phyloP scores from a whole-genome alignment of 176 grass and related monocot species.

The Calamus simplicifolius region DNA sequence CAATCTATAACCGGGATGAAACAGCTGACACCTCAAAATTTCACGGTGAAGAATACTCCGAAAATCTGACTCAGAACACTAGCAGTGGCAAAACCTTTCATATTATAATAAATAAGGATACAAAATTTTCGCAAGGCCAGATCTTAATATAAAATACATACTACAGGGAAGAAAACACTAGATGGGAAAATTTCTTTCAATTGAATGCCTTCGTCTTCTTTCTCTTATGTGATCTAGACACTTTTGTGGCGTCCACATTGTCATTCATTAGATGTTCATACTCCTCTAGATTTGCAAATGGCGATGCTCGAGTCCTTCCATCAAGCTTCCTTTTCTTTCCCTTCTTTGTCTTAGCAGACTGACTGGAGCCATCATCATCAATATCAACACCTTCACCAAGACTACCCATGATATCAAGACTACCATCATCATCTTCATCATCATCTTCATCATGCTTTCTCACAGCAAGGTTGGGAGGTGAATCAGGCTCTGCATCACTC shows the following conservation, averaged over 20 bases:
- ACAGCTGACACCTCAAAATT: too few species aligned
- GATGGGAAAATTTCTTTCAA: conserved; percentile 6
- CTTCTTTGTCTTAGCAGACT: neutral
- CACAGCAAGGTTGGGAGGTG: conserved; percentile 21
- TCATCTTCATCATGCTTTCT: conserved; percentile 4
- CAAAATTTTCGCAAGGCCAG: too few species aligned
- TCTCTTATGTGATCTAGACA: conserved; percentile 19
- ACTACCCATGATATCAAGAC: too few species aligned
- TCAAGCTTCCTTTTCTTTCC: conserved; percentile 40
- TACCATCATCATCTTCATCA: conserved; percentile 1
- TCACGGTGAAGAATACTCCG: too few species aligned
- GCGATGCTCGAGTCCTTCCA: conserved; percentile 29
- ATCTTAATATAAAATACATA: too few species aligned
- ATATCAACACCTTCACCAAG: neutral
- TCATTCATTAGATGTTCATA: conserved; percentile 61
- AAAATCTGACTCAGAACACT: too few species aligned
- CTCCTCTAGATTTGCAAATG: conserved; percentile 79
- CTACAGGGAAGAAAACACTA: too few species aligned
- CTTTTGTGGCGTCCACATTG: conserved; percentile 3
- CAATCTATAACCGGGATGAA: too few species aligned
- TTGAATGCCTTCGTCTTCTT: conserved; percentile 25
- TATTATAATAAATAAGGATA: too few species aligned
- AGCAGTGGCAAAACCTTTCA: too few species aligned
- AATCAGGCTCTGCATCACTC: conserved; percentile 47
- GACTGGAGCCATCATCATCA: conserved; percentile 8